Evolutionary conservation across 768 basidiomycete genomes (phyloP), one percentile per base, ranked within the genome.

Genomic region (Xerocomus spinulosus): DNA sequence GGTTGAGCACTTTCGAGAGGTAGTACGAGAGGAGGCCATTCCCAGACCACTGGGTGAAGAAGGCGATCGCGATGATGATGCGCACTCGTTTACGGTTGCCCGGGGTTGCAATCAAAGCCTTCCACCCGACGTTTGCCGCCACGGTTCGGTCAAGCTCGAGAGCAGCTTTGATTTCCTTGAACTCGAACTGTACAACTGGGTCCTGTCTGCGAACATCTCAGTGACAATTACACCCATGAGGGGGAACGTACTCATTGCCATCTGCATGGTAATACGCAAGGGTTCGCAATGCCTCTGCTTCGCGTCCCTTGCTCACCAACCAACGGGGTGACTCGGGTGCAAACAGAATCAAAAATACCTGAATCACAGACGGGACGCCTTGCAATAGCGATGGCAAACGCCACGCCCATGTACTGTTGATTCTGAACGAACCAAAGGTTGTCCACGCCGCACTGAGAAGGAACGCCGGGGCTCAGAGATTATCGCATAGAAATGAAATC

Each of bases 231-330:
- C 29, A 39, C 7, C 18, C 4, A 12, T 5, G 30, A 44, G n/a
- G 49, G 48, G 9, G 38, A 18, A 54, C 73, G 45, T 51, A 78
- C 78, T 73, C 71, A 48, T 92, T 79, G 47, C 87, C 81, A 58
- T 87, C 80, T 15, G 87, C 86, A 57, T 94, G 91, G 64, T 92
- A 91, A 63, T 87, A 83, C 1, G 88, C 87, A 21, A 94, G 73
- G 8, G 78, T 79, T 33, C 72, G 63, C 35, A 86, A 68, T 3
- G 90, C 92, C 59, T 87, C 71, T 2, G 70, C 77, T 23, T 87
- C 78, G 47, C 76, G 76, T 39, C 89, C 89, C 66, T 85, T 87
- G 68, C 73, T 80, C 58, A 92, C 67, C 54, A 92, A 70, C 78
- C 76, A 93, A 74, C 91, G 82, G 32, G 92, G 92, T 3, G 85